Base-by-base conservation (phyloP, 495 filamentous ascomycete genomes). In the Lepidopterella palustris region DNA sequence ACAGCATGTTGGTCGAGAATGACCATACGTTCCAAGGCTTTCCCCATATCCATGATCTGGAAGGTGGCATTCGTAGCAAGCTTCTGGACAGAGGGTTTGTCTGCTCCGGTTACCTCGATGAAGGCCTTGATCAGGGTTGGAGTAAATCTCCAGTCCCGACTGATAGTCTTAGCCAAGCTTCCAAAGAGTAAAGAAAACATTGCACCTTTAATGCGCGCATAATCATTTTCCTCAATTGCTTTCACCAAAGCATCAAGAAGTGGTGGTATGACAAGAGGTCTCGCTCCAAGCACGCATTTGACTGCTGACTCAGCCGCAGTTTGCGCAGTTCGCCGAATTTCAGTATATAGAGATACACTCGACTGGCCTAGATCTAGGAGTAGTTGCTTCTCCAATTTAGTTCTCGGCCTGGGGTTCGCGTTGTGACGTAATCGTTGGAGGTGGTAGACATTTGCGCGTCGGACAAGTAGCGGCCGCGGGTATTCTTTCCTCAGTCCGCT, bases 371-470 rank as follows among this genome's bases (percentile, higher is more conserved):
- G 81, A 71, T 97, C 93, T 25, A 92, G 75, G 0, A 99, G 79
- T 10, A 99, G 76, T 8, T 78, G 79, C 68, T 88, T 89, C 70
- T 97, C 91, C 21, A 97, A 79, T 18, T 87, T 84, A 25, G 89
- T 92, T 63, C 89, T 88, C 26, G 85, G 86, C 40, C 93, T 82
- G 28, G 92, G 87, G 4, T 88, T 85, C 40, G 92, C 87, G 65
- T 99, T 97, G 72, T 97, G 92, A 56, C 92, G 85, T 32, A 97
- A 77, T 26, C 93, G 87, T 72, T 96, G 91, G 59, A 96, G 78
- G 64, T 97, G 93, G 68, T 97, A 97, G 13, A 96, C 88, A 66
- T 92, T 88, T 1, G 93, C 93, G 68, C 93, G 83, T 66, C 92
- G 85, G 45, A 97, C 78, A 8, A 99, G 81, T 15, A 97, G 75